Base-by-base conservation (phyloP, 306 rosid species). In the Trifolium subterraneum region DNA sequence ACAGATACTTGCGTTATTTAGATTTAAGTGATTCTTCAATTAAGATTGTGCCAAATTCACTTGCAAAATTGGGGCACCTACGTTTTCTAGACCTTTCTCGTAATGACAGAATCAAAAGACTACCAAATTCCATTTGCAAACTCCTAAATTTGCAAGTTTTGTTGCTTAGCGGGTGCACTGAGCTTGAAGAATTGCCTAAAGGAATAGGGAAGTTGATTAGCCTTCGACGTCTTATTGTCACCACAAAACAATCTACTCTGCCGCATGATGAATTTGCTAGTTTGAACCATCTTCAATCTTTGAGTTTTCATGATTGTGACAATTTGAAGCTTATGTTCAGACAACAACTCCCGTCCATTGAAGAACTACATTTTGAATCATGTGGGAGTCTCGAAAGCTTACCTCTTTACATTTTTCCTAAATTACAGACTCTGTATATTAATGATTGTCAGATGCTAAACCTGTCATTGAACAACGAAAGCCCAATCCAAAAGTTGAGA, bases 211-310 rank as follows among this genome's bases (percentile, higher is more conserved):
- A 63, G 3, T 10, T 50, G 10, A 63, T 52, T 64, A 65, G 33
- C 39, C 79, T 75, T 18, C 79, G 12, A n/a, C 4, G 18, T 2
- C 9, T 75, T 18, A 1, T 1, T 18, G 41, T 75, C 41, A 65
- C 79, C 66, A 75, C 78, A 48, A 74, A 74, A 12, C 71, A 74
- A 10, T 35, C 59, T 23, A 10, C 31, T 13, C 16, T 45, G 4
- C n/a, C 51, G 14, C 51, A 4, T 13, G 51, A 14, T 18, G 60
- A 19, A 18, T 52, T 52, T 3, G 12, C 13, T 7, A 18, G 25
- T 4, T 61, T 64, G 44, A 9, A 0, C 5, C 41, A 66, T 51
- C 79, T 75, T 36, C 25, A 22, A 23, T 12, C 12, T 50, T 33
- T 64, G 35, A 7, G 42, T 10, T 33, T 74, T 25, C 2, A 22